These are phyloP conservation scores for Trametes maxima DNA, from an alignment of 768 basidiomycete species.

Conservation along the genomic window DNA sequence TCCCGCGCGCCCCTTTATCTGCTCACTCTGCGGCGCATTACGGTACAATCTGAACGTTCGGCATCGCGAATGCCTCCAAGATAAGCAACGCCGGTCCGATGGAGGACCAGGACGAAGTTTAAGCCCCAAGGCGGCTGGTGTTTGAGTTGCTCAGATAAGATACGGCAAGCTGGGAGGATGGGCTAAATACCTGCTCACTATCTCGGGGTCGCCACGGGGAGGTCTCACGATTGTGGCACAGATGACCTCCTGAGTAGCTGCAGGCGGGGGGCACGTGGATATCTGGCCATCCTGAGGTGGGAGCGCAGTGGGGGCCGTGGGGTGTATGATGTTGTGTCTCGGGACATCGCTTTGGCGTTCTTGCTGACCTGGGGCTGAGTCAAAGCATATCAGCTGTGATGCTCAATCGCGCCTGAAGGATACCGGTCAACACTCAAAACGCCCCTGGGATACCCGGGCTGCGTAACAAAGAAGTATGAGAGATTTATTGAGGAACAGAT, in stretches of 20 bases:
- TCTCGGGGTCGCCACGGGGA: not conserved
- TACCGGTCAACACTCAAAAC: too few species aligned
- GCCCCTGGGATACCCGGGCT: too few species aligned
- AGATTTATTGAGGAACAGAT: not conserved
- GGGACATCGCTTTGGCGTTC: too few species aligned
- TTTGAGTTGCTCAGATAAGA: slow-evolving; percentile 8
- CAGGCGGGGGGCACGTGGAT: slow-evolving; percentile 4
- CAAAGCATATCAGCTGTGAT: too few species aligned
- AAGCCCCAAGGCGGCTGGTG: not conserved
- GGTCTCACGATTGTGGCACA: slow-evolving; percentile 1
- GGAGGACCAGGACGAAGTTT: not conserved
- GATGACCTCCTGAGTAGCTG: slow-evolving; percentile 1
- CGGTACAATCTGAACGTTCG: too few species aligned
- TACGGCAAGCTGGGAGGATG: not conserved
- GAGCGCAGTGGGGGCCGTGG: not conserved
- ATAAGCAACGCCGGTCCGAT: slow-evolving; percentile 12
- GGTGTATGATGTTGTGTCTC: not conserved
- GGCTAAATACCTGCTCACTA: not conserved
- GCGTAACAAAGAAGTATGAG: too few species aligned
- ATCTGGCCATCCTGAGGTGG: not conserved
- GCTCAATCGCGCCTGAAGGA: too few species aligned
- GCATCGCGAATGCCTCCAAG: not conserved
- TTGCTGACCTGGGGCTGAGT: too few species aligned
- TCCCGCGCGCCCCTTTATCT: not conserved
- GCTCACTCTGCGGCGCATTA: not conserved